Evolutionary conservation across 2,329 filamentous ascomycete species (phyloP).

Genomic region (Cladosporium velox): DNA sequence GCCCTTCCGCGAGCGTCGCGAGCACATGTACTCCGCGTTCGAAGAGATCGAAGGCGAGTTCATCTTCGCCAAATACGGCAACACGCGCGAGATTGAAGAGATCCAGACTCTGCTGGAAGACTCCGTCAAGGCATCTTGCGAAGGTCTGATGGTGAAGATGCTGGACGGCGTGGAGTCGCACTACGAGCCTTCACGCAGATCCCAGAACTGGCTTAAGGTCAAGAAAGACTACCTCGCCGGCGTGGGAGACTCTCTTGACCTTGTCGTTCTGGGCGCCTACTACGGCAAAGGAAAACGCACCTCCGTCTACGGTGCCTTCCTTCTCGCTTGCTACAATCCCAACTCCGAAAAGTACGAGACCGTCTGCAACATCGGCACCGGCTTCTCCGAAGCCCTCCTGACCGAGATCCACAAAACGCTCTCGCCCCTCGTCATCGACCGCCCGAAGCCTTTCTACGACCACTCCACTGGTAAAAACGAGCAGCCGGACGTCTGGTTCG

Average conservation of each 20-base stretch:
- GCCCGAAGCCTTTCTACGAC: slow-evolving; percentile 89
- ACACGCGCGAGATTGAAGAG: slow-evolving; percentile 87
- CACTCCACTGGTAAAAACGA: slow-evolving; percentile 84
- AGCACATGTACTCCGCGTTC: slow-evolving; percentile 74
- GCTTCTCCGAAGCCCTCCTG: slow-evolving; percentile 93
- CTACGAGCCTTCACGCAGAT: slow-evolving; percentile 94
- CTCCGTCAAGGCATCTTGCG: slow-evolving; percentile 91
- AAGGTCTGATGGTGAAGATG: slow-evolving; percentile 99
- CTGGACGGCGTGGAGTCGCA: slow-evolving; percentile 87
- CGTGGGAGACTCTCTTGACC: slow-evolving; percentile 91
- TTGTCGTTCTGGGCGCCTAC: slow-evolving; percentile 94
- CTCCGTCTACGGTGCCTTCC: slow-evolving; percentile 91
- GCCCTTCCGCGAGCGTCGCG: slow-evolving; percentile 78
- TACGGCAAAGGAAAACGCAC: slow-evolving; percentile 93
- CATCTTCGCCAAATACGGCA: slow-evolving; percentile 79
- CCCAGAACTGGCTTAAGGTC: slow-evolving; percentile 97
- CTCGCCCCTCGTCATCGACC: slow-evolving; percentile 77
- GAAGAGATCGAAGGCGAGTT: slow-evolving; percentile 84
- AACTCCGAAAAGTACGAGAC: slow-evolving; percentile 83
- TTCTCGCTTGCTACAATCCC: slow-evolving; percentile 90
- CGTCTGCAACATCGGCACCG: slow-evolving; percentile 97
- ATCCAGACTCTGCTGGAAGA: slow-evolving; percentile 93
- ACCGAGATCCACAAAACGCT: slow-evolving; percentile 79
- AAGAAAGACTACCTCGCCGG: slow-evolving; percentile 98
- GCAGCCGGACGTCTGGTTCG: slow-evolving; percentile 98